Evolutionary conservation across 2,329 filamentous ascomycete species (phyloP).

Genomic region (Annulohypoxylon truncatum): DNA sequence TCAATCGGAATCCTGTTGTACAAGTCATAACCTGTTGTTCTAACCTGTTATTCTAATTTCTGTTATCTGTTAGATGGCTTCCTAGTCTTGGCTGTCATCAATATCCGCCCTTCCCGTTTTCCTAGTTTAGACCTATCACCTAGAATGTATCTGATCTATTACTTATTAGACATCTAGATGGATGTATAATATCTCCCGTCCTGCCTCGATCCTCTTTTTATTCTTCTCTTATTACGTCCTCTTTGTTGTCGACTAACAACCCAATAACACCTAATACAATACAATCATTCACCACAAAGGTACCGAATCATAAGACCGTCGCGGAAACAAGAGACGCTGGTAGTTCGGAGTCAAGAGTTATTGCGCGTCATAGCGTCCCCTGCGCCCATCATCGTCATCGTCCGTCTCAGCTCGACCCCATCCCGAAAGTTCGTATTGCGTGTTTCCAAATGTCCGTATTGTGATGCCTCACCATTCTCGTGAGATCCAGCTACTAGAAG

Average conservation of each 20-base stretch:
- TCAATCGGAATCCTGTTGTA: conserved; percentile 34
- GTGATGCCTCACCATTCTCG: conserved; percentile 34
- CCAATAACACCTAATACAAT: conserved; percentile 10
- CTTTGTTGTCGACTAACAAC: conserved; percentile 13
- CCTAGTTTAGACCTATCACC: neutral
- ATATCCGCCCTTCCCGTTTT: conserved; percentile 33
- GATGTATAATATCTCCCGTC: conserved; percentile 30
- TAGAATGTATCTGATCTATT: no score
- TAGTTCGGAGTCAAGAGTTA: conserved; percentile 7
- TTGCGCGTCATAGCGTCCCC: conserved; percentile 18
- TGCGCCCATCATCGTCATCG: conserved; percentile 17
- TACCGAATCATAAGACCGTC: conserved; percentile 3
- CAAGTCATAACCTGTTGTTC: conserved; percentile 28
- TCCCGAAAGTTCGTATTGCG: conserved; percentile 25
- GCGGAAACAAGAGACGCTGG: neutral
- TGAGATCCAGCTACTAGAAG: conserved; percentile 30
- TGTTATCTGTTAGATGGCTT: conserved; percentile 31
- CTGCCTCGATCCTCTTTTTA: conserved; percentile 19
- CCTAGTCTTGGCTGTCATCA: conserved; percentile 41
- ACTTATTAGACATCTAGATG: neutral
- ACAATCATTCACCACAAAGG: neutral
- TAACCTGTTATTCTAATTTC: no score
- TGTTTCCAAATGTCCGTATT: conserved; percentile 16
- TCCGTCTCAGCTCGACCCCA: conserved; percentile 2
- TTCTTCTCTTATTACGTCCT: conserved; percentile 12